Base-by-base conservation (phyloP, 2,329 filamentous ascomycete species). In the Cryphonectria radicalis region DNA sequence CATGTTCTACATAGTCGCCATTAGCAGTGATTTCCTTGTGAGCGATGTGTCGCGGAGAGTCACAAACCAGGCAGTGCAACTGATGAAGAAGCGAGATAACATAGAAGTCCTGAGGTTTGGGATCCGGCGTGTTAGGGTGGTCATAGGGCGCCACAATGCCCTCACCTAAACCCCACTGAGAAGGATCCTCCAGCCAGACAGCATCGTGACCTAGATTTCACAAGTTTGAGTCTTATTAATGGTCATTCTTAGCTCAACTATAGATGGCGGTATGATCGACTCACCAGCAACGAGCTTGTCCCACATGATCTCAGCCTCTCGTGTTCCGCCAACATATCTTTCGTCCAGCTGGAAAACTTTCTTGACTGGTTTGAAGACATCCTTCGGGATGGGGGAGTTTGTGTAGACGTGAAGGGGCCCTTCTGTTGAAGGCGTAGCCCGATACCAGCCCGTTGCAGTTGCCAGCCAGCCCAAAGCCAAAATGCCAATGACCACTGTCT, bases 261-360 rank as follows among this genome's bases (percentile, higher is more conserved):
- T 10, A 10, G 22, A 10, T 53, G 19, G 17, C 22, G 46, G 7
- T 53, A n/a, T 17, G 7, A n/a, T 53, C 46, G 10, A 53, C 46
- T 53, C 19, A 53, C 46, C 46, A 53, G 46, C 46, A 10, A n/a
- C 46, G 22, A 53, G 46, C 19, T 53, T 53, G 22, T 53, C 46
- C 46, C 46, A 53, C 46, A 53, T 22, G 22, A 53, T 19, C 19
- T 53, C 46, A 7, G 46, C 46, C 22, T 53, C 46, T n/a, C 4
- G 46, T 53, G 46, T 53, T 53, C 46, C 46, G 19, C 46, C 46
- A 53, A 53, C 46, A 53, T 53, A 53, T 53, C 46, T 53, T 53
- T 53, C 46, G 46, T 53, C 46, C 22, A n/a, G 46, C 22, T n/a
- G 46, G 46, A 53, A 53, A 10, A 22, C 19, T 53, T 53, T 53